Base-by-base conservation (phyloP, 2,329 filamentous ascomycete species). In the Fusarium tricinctum region DNA sequence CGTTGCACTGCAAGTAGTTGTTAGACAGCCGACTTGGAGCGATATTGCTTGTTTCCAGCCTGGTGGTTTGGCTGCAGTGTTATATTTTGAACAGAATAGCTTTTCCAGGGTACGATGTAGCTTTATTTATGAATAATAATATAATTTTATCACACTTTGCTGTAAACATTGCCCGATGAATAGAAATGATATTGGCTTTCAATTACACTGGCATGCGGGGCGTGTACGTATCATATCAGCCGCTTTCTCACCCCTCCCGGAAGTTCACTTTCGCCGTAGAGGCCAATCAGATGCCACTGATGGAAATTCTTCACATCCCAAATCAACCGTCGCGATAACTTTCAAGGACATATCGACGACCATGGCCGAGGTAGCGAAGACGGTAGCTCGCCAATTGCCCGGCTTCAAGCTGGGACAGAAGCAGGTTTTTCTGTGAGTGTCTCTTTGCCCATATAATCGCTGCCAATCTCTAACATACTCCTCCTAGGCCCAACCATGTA, bases 401-500 rank as follows among this genome's bases (percentile, higher is more conserved):
- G 75, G 75, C 69, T 85, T 85, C 69, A 81, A 75, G 69, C 75
- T 87, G 54, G 87, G 87, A 32, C 76, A 77, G 62, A 88, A 88
- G 75, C 78, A 86, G 71, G 76, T 89, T 44, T 89, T 82, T 66
- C 76, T 89, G 87, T 89, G 76, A 68, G 85, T 77, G 3, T 13
- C 38, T 32, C 42, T 26, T 23, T 39, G 9, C 10, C 26, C n/a
- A 9, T 23, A n/a, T 44, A 19, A 26, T 8, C 8, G 2, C 17
- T 57, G 12, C 60, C 65, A 50, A 65, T 58, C 48, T 55, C 57
- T 61, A 20, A 63, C 26, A 33, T 48, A 17, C 42, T 43, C 23
- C 14, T 50, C 51, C 17, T 26, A 97, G 94, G 63, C 95, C 95
- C 52, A 89, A 91, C 76, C 92, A 97, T 82, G 88, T 89, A 69